phyloP scores from a whole-genome alignment of 768 basidiomycete species.

The Serendipita sp. region DNA sequence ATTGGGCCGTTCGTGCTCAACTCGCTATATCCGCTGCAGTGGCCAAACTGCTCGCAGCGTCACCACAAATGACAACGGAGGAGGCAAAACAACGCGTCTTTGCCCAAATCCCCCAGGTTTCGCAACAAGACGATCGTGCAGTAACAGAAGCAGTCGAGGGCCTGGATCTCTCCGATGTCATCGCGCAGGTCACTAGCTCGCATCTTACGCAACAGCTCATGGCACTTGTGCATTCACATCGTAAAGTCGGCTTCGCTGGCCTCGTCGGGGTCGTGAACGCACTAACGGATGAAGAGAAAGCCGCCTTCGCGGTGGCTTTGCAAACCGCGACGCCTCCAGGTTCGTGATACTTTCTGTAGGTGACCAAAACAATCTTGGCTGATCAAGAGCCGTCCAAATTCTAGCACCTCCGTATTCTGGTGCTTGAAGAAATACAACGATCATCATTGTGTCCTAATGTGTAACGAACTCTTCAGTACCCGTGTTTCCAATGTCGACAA shows the following conservation, averaged over 20 bases:
- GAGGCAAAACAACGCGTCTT: conserved; percentile 51
- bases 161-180: conserved; percentile 45
- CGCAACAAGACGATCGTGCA: conserved; percentile 33
- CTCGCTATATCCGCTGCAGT: conserved; percentile 53
- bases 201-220: conserved; percentile 50
- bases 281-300: conserved; percentile 57
- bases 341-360: not conserved
- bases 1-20: conserved; percentile 83
- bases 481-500: no score
- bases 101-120: conserved; percentile 40
- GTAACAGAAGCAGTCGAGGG: conserved; percentile 53
- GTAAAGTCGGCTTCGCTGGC: conserved; percentile 51
- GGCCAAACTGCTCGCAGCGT: conserved; percentile 47
- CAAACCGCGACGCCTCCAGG: conserved; percentile 21
- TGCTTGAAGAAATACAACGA: not conserved
- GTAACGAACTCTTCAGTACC: no score
- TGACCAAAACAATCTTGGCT: no score
- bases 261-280: conserved; percentile 57
- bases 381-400: no score
- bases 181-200: conserved; percentile 53
- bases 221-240: conserved; percentile 53
- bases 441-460: no score
- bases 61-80: conserved; percentile 51
- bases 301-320: conserved; percentile 41
- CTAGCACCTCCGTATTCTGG: not conserved